phyloP scores from a whole-genome alignment of 73 alveolate genomes.

The Blepharisma stoltei region DNA sequence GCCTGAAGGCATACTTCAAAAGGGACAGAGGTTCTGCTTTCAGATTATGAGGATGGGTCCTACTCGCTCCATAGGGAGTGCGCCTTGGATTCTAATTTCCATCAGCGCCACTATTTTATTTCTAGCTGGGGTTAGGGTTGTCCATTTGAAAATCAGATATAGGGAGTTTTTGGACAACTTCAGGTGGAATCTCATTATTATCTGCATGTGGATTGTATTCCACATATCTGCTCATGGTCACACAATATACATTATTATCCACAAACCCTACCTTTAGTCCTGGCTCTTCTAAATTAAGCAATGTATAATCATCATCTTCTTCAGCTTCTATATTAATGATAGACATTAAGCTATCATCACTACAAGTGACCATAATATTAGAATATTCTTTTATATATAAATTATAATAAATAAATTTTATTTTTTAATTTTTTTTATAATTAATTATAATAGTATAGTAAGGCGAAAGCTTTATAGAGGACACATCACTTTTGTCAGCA shows the following conservation, averaged over 20 bases:
- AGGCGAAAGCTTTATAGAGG: background rate
- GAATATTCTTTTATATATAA: no score
- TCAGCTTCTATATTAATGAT: background rate
- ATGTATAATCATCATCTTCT: constrained; percentile 17
- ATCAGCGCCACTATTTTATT: no score
- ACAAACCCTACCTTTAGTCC: constrained; percentile 9
- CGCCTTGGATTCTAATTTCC: no score
- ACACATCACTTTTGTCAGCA: constrained; percentile 20
- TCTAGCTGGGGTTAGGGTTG: background rate
- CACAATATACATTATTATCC: background rate
- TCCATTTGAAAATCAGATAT: background rate
- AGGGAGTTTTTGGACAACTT: background rate
- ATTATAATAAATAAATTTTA: no score
- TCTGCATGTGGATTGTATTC: background rate
- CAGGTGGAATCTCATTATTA: background rate
- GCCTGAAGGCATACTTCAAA: no score
- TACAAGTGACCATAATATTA: background rate
- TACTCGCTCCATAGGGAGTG: no score
- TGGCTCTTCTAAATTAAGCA: constrained; percentile 12
- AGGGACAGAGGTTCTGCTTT: no score
- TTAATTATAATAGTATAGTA: no score
- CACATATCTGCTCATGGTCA: background rate
- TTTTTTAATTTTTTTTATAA: no score
- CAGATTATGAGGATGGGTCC: no score
- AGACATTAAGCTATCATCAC: background rate